A percentile compares a stretch with the other conserved stretches of the same genome.
phyloP scores from a whole-genome alignment of 495 filamentous ascomycete genomes.

The Lophium mytilinum region DNA sequence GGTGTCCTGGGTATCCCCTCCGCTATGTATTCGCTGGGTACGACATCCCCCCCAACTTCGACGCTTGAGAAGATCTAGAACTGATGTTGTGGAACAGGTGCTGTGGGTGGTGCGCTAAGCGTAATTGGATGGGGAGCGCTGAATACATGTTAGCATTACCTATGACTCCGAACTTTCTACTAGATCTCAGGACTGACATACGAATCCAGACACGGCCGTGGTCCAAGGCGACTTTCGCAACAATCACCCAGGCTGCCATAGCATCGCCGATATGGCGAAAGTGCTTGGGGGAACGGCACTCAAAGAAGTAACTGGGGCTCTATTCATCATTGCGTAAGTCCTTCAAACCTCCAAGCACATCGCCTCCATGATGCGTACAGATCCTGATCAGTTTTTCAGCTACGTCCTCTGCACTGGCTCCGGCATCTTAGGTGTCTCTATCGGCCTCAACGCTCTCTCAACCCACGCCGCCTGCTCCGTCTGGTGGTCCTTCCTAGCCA shows the following conservation, averaged over 20 bases:
- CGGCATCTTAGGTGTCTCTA: constrained; percentile 64
- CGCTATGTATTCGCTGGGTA: constrained; percentile 33
- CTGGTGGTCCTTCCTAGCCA: constrained; percentile 56
- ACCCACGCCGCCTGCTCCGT: constrained; percentile 59
- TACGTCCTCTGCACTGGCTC: constrained; percentile 67
- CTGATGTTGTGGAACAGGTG: constrained; percentile 17
- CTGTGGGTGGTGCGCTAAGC: constrained; percentile 35
- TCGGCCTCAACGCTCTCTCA: constrained; percentile 59
- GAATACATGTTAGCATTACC: constrained; percentile 30
- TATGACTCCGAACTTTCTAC: not conserved
- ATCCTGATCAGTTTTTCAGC: not conserved
- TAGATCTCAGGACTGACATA: not conserved
- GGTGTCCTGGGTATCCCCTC: constrained; percentile 28
- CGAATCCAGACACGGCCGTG: constrained; percentile 23
- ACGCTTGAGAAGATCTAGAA: no score
- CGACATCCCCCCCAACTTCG: no score
- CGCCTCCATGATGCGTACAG: no score
- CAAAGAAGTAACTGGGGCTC: constrained; percentile 54
- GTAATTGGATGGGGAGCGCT: constrained; percentile 39
- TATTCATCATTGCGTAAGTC: constrained; percentile 48
- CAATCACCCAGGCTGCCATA: constrained; percentile 57
- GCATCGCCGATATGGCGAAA: constrained; percentile 62
- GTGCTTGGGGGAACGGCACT: constrained; percentile 57
- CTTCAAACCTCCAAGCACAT: no score
- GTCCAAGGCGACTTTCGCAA: constrained; percentile 60